A percentile compares a stretch with the other conserved stretches of the same genome.
Evolutionary conservation across 805 yeast genomes (phyloP).

Genomic region (Ogataea nakhonphanomensis): DNA sequence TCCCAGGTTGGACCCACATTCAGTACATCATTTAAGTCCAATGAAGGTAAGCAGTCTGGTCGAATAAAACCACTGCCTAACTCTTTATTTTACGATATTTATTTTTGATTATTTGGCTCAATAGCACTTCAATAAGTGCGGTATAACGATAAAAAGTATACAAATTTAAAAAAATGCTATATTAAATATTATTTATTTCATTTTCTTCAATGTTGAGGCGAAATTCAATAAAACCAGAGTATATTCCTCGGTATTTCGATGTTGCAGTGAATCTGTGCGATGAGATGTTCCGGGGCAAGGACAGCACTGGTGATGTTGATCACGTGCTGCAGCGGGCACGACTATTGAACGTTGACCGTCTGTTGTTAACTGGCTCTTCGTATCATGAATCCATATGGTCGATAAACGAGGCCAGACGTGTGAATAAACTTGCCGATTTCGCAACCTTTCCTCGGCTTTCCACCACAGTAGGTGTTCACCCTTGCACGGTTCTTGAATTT

Average conservation of each 20-base stretch:
- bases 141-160: not conserved
- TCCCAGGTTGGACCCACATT: not conserved
- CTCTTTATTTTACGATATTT: not conserved
- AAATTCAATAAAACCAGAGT: slow-evolving; percentile 1
- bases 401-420: slow-evolving; percentile 44
- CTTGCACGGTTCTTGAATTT: slow-evolving; percentile 74
- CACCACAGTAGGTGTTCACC: slow-evolving; percentile 93
- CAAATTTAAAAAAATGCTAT: not conserved
- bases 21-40: too few relatives aligned
- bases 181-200: too few relatives aligned
- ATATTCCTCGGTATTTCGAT: slow-evolving; percentile 36
- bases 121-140: too few relatives aligned
- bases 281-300: slow-evolving; percentile 78
- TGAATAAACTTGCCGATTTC: slow-evolving; percentile 12
- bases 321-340: slow-evolving; percentile 66
- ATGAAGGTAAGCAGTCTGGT: slow-evolving; percentile 3
- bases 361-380: slow-evolving; percentile 83
- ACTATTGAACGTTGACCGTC: slow-evolving; percentile 57
- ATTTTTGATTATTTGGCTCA: not conserved
- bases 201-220: slow-evolving; percentile 1
- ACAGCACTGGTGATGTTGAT: slow-evolving; percentile 67
- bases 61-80: not conserved
- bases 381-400: slow-evolving; percentile 64
- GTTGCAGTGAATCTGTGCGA: slow-evolving; percentile 76
- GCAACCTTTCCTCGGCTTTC: slow-evolving; percentile 35